phyloP scores from a whole-genome alignment of 192 early-diverging fungal genomes.

The Geranomyces michiganensis region DNA sequence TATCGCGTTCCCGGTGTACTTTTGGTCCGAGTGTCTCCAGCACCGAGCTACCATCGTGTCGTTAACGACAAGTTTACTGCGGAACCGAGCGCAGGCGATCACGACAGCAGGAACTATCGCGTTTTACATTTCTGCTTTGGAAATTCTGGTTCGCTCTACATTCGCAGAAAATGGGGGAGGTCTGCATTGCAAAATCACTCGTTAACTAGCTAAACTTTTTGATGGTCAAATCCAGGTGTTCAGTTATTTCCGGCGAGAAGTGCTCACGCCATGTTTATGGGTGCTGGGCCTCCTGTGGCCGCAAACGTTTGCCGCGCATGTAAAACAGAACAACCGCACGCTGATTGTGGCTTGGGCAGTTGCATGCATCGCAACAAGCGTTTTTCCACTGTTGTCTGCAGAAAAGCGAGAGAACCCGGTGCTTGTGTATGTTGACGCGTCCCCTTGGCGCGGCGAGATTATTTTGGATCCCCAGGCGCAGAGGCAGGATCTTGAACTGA shows the following conservation, averaged over 20 bases:
- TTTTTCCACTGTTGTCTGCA: constrained; percentile 88
- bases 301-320: constrained; percentile 52
- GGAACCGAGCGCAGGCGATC: neutral
- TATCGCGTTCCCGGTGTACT: constrained; percentile 78
- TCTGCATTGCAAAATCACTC: too few relatives aligned
- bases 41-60: constrained; percentile 14
- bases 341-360: constrained; percentile 69
- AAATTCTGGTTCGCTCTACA: constrained; percentile 66
- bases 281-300: constrained; percentile 69
- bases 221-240: too few relatives aligned
- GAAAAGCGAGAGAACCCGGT: constrained; percentile 76
- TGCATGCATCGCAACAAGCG: constrained; percentile 70
- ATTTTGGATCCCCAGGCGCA: too few relatives aligned
- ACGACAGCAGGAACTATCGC: constrained; percentile 9
- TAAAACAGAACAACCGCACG: constrained; percentile 49
- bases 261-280: constrained; percentile 67
- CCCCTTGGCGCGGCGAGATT: too few relatives aligned
- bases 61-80: neutral
- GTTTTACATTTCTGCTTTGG: constrained; percentile 69
- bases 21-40: constrained; percentile 64
- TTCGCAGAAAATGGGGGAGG: too few relatives aligned
- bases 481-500: too few relatives aligned
- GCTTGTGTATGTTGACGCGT: constrained; percentile 52
- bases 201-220: too few relatives aligned
- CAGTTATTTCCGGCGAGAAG: constrained; percentile 80